phyloP scores from a whole-genome alignment of 2,329 filamentous ascomycete species.

The Colletotrichum musae region DNA sequence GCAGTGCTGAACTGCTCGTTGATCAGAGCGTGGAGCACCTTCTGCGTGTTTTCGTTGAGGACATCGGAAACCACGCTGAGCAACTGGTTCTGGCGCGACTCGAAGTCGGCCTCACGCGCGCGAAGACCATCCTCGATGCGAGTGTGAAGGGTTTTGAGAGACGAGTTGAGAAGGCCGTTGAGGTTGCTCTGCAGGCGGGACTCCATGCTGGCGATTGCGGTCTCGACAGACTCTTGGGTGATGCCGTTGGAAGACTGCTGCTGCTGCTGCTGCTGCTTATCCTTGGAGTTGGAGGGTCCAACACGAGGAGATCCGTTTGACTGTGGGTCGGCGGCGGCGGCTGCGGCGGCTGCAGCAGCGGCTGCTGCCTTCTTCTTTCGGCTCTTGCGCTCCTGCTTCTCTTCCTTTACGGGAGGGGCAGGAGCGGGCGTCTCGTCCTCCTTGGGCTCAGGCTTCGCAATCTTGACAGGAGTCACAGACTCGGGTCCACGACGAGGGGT shows the following conservation, averaged over 20 bases:
- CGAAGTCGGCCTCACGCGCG: conserved; percentile 65
- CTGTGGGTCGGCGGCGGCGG: conserved; percentile 61
- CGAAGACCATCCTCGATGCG: conserved; percentile 76
- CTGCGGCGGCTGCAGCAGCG: conserved; percentile 55
- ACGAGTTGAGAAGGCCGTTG: conserved; percentile 67
- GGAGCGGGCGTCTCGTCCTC: conserved; percentile 62
- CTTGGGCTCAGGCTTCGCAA: conserved; percentile 61
- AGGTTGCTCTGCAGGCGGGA: conserved; percentile 64
- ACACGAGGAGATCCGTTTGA: conserved; percentile 58
- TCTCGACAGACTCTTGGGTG: conserved; percentile 64
- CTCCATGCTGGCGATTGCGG: conserved; percentile 69
- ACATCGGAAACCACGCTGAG: conserved; percentile 72
- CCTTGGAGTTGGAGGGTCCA: conserved; percentile 48
- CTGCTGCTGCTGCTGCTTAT: conserved; percentile 46
- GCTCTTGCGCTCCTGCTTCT: conserved; percentile 74
- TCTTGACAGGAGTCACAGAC: conserved; percentile 53
- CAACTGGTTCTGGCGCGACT: conserved; percentile 67
- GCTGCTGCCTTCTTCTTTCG: conserved; percentile 78
- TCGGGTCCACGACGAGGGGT: conserved; percentile 51
- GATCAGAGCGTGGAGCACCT: conserved; percentile 83
- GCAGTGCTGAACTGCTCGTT: conserved; percentile 80
- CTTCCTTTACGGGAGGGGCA: conserved; percentile 52
- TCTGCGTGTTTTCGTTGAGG: conserved; percentile 75
- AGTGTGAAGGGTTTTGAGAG: conserved; percentile 73
- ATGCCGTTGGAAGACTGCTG: conserved; percentile 45